Percentiles rank a stretch among this genome's conserved stretches.
phyloP scores from a whole-genome alignment of 257 asterid species.

The Petunia axillaris region DNA sequence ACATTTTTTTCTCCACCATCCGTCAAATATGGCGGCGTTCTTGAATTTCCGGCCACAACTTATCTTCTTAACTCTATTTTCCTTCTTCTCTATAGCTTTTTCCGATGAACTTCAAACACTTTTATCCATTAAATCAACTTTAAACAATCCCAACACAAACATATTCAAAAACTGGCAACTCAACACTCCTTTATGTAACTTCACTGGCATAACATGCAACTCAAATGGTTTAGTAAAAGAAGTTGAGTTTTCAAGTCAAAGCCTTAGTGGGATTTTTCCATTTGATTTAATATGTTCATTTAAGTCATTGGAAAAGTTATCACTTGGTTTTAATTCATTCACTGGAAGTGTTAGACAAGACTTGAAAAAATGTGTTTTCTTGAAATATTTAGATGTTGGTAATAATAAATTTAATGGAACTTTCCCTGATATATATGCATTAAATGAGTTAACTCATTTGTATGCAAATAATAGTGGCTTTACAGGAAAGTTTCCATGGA shows the following conservation, averaged over 20 bases:
- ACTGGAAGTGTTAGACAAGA: constrained; percentile 46
- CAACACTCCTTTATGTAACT: constrained; percentile 40
- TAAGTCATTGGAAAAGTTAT: constrained; percentile 57
- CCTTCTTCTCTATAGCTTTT: constrained; percentile 41
- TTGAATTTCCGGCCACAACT: constrained; percentile 31
- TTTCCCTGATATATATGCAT: constrained; percentile 55
- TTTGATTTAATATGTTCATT: constrained; percentile 55
- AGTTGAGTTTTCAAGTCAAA: constrained; percentile 61
- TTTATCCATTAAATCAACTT: constrained; percentile 55
- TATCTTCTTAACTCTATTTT: constrained; percentile 36
- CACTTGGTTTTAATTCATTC: constrained; percentile 57
- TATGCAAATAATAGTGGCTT: constrained; percentile 70
- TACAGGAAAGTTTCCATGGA: constrained; percentile 75
- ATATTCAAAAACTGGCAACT: constrained; percentile 68
- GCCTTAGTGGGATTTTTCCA: constrained; percentile 57
- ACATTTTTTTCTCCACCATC: constrained; percentile 10
- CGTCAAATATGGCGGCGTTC: constrained; percentile 47
- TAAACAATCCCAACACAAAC: constrained; percentile 42
- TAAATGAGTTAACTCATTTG: constrained; percentile 47
- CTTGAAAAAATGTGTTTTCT: constrained; percentile 51
- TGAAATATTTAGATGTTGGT: constrained; percentile 68
- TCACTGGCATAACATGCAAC: constrained; percentile 67
- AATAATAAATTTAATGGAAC: constrained; percentile 61
- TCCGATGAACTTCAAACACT: constrained; percentile 71
- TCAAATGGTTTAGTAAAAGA: constrained; percentile 49